A percentile compares a stretch with the other conserved stretches of the same genome.
phyloP scores from a whole-genome alignment of 2,329 filamentous ascomycete genomes.

The Arthrinium phaeospermum region DNA sequence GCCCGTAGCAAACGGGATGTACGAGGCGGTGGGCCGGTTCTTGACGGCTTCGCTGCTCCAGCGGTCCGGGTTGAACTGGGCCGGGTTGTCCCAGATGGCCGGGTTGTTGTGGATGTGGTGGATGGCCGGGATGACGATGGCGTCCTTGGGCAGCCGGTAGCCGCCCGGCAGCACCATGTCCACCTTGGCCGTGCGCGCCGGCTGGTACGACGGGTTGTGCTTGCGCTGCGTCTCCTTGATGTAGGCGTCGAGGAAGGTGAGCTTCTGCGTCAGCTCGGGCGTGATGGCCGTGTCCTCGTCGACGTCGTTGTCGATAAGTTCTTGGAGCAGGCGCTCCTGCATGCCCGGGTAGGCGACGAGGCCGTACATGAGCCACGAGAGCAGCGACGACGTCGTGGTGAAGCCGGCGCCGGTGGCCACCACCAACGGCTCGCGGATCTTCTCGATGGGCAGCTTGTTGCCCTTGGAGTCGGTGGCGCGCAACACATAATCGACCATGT shows the following conservation, averaged over 20 bases:
- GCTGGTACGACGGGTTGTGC: constrained; percentile 67
- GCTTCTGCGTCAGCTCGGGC: constrained; percentile 51
- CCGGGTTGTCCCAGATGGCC: constrained; percentile 62
- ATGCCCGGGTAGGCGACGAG: constrained; percentile 58
- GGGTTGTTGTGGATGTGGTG: constrained; percentile 60
- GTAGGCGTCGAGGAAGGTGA: constrained; percentile 61
- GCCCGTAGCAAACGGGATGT: constrained; percentile 64
- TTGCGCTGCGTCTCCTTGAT: constrained; percentile 66
- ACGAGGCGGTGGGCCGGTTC: constrained; percentile 55
- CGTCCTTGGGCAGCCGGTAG: constrained; percentile 58
- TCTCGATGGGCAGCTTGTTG: constrained; percentile 54
- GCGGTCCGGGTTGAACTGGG: constrained; percentile 62
- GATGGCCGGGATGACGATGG: constrained; percentile 59
- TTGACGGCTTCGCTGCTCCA: constrained; percentile 63
- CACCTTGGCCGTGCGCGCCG: constrained; percentile 59
- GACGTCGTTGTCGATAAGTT: constrained; percentile 57
- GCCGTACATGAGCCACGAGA: constrained; percentile 64
- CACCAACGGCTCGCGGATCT: constrained; percentile 48
- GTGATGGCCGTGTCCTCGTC: constrained; percentile 50
- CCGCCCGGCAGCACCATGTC: constrained; percentile 65
- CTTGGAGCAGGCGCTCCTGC: constrained; percentile 63
- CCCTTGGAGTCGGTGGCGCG: constrained; percentile 61
- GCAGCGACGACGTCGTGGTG: constrained; percentile 62
- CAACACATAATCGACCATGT: constrained; percentile 55
- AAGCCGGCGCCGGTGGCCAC: constrained; percentile 64